phyloP scores from a whole-genome alignment of 2,329 filamentous ascomycete genomes.

The Helicocarpus griseus region DNA sequence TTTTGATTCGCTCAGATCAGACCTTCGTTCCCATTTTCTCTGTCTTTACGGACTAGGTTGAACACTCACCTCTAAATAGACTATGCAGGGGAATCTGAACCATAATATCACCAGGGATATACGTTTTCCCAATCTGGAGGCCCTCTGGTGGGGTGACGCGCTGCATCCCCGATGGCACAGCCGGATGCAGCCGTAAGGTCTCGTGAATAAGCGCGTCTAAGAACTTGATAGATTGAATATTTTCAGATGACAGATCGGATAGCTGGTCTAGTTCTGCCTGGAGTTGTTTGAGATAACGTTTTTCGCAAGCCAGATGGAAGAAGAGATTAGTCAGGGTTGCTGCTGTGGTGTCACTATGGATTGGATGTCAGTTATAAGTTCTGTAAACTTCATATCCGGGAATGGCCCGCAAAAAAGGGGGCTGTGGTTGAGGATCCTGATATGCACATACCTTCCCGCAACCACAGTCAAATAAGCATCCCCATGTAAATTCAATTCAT shows the following conservation, averaged over 20 bases:
- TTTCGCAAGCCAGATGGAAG: too few relatives aligned
- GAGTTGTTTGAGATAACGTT: neutral
- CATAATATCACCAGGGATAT: constrained; percentile 14
- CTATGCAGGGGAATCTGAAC: constrained; percentile 18
- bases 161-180: constrained; percentile 27
- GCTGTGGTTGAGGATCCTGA: neutral
- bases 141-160: constrained; percentile 28
- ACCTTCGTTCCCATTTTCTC: too few relatives aligned
- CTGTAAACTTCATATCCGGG: neutral
- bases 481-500: constrained; percentile 19
- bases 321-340: neutral
- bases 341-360: neutral
- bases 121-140: constrained; percentile 11
- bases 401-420: too few relatives aligned
- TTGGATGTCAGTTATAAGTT: neutral
- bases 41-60: neutral
- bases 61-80: constrained; percentile 17
- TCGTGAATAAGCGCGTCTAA: constrained; percentile 31
- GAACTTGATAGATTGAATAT: constrained; percentile 7
- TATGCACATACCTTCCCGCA: constrained; percentile 15
- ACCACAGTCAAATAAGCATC: constrained; percentile 22
- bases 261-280: neutral
- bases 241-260: neutral
- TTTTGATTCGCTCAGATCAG: too few relatives aligned
- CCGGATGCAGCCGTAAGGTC: constrained; percentile 33